Conservation (phyloP, 139 green algal species). For the Coelastrella sp. region DNA sequence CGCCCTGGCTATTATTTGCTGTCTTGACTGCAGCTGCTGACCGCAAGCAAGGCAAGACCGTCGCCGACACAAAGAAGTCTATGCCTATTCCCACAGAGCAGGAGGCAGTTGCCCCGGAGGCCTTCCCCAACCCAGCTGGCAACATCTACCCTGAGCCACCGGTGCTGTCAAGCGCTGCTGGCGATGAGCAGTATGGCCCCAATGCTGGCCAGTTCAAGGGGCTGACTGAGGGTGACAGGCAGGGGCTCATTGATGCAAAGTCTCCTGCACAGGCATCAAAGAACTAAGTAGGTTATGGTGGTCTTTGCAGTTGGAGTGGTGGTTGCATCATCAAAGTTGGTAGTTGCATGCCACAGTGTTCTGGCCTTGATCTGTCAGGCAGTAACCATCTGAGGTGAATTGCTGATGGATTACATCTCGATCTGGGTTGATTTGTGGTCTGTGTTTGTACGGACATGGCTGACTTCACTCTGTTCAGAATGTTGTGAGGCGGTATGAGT, state of each 20-base stretch:
- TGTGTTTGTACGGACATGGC: too few species aligned
- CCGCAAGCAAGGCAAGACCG: not conserved
- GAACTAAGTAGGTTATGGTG: not conserved
- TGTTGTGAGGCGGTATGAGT: too few species aligned
- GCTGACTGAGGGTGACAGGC: not conserved
- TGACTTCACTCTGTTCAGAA: too few species aligned
- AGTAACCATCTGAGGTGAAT: too few species aligned
- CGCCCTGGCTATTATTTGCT: not conserved
- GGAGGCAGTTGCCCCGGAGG: constrained; percentile 35
- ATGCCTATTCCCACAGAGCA: constrained; percentile 38
- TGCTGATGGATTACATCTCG: too few species aligned
- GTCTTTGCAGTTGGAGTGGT: not conserved
- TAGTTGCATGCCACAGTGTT: not conserved
- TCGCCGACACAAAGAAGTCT: constrained; percentile 18
- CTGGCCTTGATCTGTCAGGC: too few species aligned
- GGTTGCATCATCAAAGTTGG: too few species aligned
- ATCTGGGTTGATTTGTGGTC: too few species aligned
- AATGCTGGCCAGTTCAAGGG: constrained; percentile 29
- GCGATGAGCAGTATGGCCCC: constrained; percentile 18
- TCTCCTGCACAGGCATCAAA: constrained; percentile 12
- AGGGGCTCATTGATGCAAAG: constrained; percentile 34
- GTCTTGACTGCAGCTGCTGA: not conserved
- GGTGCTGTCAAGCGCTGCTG: constrained; percentile 17
- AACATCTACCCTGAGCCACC: not conserved
- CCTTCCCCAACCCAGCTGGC: constrained; percentile 23